Base-by-base conservation (phyloP, 2,329 filamentous ascomycete species). In the Scytalidium lignicola region DNA sequence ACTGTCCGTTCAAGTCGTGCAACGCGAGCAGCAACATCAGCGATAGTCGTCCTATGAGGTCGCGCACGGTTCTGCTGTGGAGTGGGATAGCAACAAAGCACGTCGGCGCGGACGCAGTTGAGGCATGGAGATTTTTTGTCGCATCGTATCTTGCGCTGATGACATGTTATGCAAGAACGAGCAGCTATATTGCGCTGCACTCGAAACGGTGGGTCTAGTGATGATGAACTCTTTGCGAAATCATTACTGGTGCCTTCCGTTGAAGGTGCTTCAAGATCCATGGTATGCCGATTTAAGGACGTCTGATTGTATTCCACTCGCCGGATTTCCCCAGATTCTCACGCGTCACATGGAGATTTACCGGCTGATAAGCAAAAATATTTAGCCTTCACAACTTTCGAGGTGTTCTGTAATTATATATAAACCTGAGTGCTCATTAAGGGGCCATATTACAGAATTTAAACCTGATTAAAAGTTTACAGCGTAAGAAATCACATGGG, bases 1-100 rank as follows among this genome's bases (percentile, higher is more conserved):
- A 49, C 41, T 4, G 47, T 49, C 12, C 47, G 26, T 29, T 49
- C 47, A 15, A 49, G 43, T n/a, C 29, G 41, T 18, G 47, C 41
- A 18, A 49, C 15, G 12, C 47, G 26, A 17, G 47, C 42, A 10
- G 32, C 41, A 6, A 49, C 47, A 26, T 49, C 47, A 18, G 47
- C 43, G 37, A 49, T 49, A 8, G 47, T 45, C 18, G 37, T 49
- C 42, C 39, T 49, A 19, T 49, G 47, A 12, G 41, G 40, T 13
- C 41, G 21, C 18, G 17, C 19, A 19, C 13, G 26, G 21, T 19
- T 41, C 3, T 22, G 44, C 44, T 46, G 28, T 15, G 44, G 18
- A 10, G 20, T 23, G n/a, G 44, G 44, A 21, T 46, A 46, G 21
- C 15, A 46, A 40, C 44, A 46, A 28, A 46, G 20, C 19, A 46